Evolutionary conservation across 768 basidiomycete genomes (phyloP), one percentile per base, ranked within the genome.

Genomic region (Lepiota venenata): DNA sequence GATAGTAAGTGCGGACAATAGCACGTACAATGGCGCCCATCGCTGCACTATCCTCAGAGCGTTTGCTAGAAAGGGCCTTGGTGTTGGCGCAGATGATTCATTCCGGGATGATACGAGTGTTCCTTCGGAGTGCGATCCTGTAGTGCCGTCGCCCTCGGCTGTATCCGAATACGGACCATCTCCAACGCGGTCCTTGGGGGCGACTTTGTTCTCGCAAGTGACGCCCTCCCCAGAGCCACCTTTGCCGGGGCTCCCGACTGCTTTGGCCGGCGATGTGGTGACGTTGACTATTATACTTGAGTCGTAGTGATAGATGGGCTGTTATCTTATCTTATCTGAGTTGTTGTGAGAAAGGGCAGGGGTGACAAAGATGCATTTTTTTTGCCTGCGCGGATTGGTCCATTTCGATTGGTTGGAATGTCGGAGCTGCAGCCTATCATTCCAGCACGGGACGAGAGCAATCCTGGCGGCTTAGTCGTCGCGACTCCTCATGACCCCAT

Each of bases 1-100:
- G 35, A 49, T 48, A n/a, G 9, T 49, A 11, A n/a, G 20, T 18
- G 54, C 54, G 2, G 54, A 55, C 15, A 15, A 16, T 11, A 25
- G 12, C 3, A 14, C 47, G 5, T 55, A 55, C 18, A 36, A 49
- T 21, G 54, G 54, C 22, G 54, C 27, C 9, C 25, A 55, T 18
- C n/a, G 40, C 40, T 55, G 54, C 29, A 49, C 40, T 11, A 21
- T 55, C 7, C 80, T 74, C 75, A 65, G 64, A 11, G 72, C 67
- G 4, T 81, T 80, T 56, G 78, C 78, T 12, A 75, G 73, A 60
- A 71, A 72, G n/a, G 79, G 79, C 4, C 63, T 81, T 16, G 79
- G 79, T 11, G 61, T 69, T 5, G 62, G 64, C 44, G 70, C 71
- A 15, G 58, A 58, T 1, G 50, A n/a, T 12, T 59, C 51, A 2